Conservation (phyloP, 352 stramenopile species). For the Phytophthora tentaculata region DNA sequence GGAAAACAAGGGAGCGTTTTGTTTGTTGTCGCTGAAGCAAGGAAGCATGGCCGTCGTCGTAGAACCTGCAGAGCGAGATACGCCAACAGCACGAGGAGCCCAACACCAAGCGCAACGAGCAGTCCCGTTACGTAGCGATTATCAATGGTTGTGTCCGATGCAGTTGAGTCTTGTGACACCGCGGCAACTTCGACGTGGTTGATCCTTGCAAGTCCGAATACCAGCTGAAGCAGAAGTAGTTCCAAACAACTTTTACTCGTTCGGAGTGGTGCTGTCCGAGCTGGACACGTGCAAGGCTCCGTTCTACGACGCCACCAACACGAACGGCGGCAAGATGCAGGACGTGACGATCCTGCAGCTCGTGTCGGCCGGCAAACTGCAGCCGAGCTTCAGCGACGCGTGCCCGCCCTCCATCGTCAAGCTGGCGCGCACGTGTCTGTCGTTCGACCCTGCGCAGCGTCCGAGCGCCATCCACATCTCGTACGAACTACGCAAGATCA, state of each 20-base stretch:
- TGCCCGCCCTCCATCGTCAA: conserved; percentile 64
- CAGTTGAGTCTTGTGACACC: neutral
- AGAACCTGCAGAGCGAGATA: neutral
- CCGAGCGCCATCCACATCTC: conserved; percentile 80
- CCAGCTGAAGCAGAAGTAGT: neutral
- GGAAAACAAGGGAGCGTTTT: neutral
- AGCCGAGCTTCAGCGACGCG: conserved; percentile 59
- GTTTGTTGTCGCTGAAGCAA: neutral
- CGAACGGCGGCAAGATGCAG: conserved; percentile 65
- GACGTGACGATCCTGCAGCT: conserved; percentile 69
- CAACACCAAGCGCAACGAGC: neutral
- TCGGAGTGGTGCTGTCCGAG: conserved; percentile 64
- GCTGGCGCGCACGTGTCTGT: conserved; percentile 64
- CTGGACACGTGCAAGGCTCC: conserved; percentile 71
- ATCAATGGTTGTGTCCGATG: neutral
- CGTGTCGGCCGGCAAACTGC: conserved; percentile 71
- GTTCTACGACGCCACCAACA: conserved; percentile 69
- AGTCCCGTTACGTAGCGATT: neutral
- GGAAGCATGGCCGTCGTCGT: neutral
- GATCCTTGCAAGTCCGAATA: neutral
- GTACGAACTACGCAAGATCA: conserved; percentile 81
- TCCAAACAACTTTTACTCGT: conserved; percentile 39
- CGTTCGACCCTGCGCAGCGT: conserved; percentile 67
- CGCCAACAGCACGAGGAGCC: neutral
- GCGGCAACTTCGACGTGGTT: neutral